Conservation (phyloP, 805 yeast genomes). For the Priceomyces fermenticarens region DNA sequence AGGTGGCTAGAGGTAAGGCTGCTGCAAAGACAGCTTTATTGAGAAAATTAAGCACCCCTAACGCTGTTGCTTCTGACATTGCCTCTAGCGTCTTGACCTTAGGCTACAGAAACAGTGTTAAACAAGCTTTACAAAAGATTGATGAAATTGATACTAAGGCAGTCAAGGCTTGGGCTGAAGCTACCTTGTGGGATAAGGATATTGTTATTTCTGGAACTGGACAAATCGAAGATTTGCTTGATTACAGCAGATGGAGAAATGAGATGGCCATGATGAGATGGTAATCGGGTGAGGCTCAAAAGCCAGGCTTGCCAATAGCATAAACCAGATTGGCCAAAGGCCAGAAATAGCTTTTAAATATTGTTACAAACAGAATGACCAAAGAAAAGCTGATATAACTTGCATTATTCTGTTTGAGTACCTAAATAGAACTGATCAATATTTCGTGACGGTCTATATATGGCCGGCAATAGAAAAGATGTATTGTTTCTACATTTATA, state of each 20-base stretch:
- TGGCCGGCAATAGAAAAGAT: too few relatives aligned
- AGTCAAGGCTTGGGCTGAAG: slow-evolving; percentile 71
- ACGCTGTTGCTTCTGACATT: slow-evolving; percentile 52
- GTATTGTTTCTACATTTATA: background rate
- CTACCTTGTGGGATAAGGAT: slow-evolving; percentile 78
- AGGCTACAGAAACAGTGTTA: slow-evolving; percentile 61
- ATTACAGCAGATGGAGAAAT: slow-evolving; percentile 82
- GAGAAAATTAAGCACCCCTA: slow-evolving; percentile 45
- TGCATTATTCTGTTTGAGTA: too few relatives aligned
- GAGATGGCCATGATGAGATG: slow-evolving; percentile 87
- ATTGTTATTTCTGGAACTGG: slow-evolving; percentile 82
- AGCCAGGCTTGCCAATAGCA: too few relatives aligned
- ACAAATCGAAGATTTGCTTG: slow-evolving; percentile 80
- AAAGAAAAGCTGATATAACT: too few relatives aligned
- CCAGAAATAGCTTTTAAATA: too few relatives aligned
- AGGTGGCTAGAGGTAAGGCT: slow-evolving; percentile 75
- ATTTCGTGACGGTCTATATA: too few relatives aligned
- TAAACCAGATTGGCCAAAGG: too few relatives aligned
- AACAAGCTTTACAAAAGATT: slow-evolving; percentile 57
- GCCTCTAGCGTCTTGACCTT: slow-evolving; percentile 57
- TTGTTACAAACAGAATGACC: too few relatives aligned
- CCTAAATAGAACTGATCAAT: too few relatives aligned
- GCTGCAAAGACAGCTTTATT: slow-evolving; percentile 64
- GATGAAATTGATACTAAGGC: slow-evolving; percentile 61
- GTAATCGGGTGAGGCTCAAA: too few relatives aligned